Evolutionary conservation across 2,329 filamentous ascomycete genomes (phyloP).

Genomic region (Ceratocystis albifundus): DNA sequence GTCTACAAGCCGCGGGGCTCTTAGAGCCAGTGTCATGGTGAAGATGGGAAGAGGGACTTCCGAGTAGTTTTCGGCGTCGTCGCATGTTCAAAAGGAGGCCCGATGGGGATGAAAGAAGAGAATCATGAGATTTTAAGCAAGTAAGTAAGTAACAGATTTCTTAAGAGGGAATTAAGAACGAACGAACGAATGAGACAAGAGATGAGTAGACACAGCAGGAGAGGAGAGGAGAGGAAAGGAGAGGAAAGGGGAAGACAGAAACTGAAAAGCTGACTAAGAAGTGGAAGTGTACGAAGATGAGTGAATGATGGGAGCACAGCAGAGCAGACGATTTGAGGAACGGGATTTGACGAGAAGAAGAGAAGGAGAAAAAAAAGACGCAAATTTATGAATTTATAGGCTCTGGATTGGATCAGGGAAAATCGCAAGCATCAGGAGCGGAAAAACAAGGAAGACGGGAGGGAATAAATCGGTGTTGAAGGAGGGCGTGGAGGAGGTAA

Average conservation of each 20-base stretch:
- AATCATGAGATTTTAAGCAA: background rate
- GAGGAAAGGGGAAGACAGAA: background rate
- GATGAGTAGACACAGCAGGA: background rate
- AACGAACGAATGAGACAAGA: too few species aligned
- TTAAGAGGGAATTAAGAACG: too few species aligned
- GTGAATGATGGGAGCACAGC: background rate
- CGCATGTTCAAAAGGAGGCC: conserved; percentile 6
- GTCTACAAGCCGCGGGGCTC: background rate
- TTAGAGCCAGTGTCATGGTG: background rate
- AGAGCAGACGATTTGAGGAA: too few species aligned
- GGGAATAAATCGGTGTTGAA: background rate
- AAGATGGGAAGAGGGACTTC: conserved; percentile 1
- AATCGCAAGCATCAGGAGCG: background rate
- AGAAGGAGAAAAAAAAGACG: background rate
- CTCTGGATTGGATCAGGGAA: background rate
- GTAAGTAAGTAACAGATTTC: too few species aligned
- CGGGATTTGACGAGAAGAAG: background rate
- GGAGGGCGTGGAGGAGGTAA: background rate
- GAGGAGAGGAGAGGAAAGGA: background rate
- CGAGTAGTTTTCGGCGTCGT: conserved; percentile 12
- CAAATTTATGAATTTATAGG: conserved; percentile 3
- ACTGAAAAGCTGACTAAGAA: background rate
- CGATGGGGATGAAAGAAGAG: background rate
- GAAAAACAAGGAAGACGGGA: conserved; percentile 4
- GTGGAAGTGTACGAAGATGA: background rate